Evolutionary conservation across 2,329 filamentous ascomycete genomes (phyloP).

Genomic region (Herpomyces periplanetae): DNA sequence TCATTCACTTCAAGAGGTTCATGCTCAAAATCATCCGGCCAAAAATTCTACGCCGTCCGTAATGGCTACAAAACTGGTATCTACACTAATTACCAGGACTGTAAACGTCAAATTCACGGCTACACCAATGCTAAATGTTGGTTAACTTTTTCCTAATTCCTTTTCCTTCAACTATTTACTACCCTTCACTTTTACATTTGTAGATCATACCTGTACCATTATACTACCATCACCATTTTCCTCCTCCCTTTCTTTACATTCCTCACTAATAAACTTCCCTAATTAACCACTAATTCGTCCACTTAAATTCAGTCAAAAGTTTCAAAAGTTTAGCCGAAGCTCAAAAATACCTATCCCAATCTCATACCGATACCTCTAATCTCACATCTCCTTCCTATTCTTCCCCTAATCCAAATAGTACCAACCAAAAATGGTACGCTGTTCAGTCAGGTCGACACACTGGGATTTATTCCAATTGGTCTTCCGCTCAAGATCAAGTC

Average conservation of each 20-base stretch:
- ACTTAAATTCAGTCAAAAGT: neutral
- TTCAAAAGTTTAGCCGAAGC: slow-evolving; percentile 23
- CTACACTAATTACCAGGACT: slow-evolving; percentile 20
- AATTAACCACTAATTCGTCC: neutral
- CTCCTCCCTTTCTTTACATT: slow-evolving; percentile 2
- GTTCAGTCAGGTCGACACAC: slow-evolving; percentile 17
- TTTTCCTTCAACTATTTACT: no score
- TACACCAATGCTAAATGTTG: slow-evolving; percentile 28
- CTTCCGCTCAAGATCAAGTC: slow-evolving; percentile 28
- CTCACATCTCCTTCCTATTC: slow-evolving; percentile 10
- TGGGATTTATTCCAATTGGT: slow-evolving; percentile 24
- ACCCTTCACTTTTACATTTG: slow-evolving; percentile 1
- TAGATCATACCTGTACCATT: neutral
- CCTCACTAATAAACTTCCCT: slow-evolving; percentile 6
- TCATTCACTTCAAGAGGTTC: no score
- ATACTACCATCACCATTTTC: neutral
- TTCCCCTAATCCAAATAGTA: slow-evolving; percentile 7
- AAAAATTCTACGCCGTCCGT: slow-evolving; percentile 22
- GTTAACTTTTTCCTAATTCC: slow-evolving; percentile 7
- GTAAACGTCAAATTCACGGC: slow-evolving; percentile 17
- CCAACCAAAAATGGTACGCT: slow-evolving; percentile 16
- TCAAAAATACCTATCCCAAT: slow-evolving; percentile 29
- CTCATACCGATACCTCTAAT: slow-evolving; percentile 33
- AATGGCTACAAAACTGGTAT: slow-evolving; percentile 17
- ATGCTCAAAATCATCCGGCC: no score